Percentiles rank a stretch among this genome's conserved stretches.
These are phyloP conservation scores for Westerdykella ornata DNA, from an alignment of 2,329 filamentous ascomycete species.

Conservation along the genomic window DNA sequence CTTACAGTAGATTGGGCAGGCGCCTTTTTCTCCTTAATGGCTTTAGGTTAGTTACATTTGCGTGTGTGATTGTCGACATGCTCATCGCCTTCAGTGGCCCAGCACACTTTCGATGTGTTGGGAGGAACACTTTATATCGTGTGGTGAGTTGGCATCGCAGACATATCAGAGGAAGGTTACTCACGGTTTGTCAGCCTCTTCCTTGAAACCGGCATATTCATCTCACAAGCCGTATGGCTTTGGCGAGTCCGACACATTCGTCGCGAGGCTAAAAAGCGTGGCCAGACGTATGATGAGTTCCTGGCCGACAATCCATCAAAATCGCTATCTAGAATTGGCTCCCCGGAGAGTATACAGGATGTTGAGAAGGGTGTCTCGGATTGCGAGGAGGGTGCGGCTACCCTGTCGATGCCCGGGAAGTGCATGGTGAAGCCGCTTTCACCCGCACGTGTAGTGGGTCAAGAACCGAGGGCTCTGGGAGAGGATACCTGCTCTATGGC, in stretches of 20 bases:
- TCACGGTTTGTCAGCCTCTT: slow-evolving; percentile 39
- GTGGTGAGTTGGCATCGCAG: slow-evolving; percentile 41
- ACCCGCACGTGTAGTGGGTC: too few relatives aligned
- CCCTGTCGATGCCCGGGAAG: too few relatives aligned
- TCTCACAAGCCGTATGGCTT: slow-evolving; percentile 54
- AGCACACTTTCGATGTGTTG: slow-evolving; percentile 55
- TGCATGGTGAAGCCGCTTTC: too few relatives aligned
- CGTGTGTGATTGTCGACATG: too few relatives aligned
- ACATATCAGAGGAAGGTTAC: not conserved
- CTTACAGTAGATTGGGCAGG: slow-evolving; percentile 55
- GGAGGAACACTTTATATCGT: slow-evolving; percentile 56
- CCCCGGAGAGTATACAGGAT: not conserved
- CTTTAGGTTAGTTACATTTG: slow-evolving; percentile 43
- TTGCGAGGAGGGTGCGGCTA: too few relatives aligned
- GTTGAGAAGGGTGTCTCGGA: not conserved
- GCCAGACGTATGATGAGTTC: slow-evolving; percentile 53
- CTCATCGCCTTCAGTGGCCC: slow-evolving; percentile 42
- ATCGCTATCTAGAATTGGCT: slow-evolving; percentile 1
- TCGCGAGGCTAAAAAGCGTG: slow-evolving; percentile 46
- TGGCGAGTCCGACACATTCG: slow-evolving; percentile 50
- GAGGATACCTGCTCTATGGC: too few relatives aligned
- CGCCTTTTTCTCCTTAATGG: slow-evolving; percentile 58
- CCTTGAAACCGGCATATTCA: slow-evolving; percentile 56
- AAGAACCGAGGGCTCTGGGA: too few relatives aligned
- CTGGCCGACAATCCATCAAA: slow-evolving; percentile 19